Conservation (phyloP, 345 rosid genomes). For the Linum trigynum region DNA sequence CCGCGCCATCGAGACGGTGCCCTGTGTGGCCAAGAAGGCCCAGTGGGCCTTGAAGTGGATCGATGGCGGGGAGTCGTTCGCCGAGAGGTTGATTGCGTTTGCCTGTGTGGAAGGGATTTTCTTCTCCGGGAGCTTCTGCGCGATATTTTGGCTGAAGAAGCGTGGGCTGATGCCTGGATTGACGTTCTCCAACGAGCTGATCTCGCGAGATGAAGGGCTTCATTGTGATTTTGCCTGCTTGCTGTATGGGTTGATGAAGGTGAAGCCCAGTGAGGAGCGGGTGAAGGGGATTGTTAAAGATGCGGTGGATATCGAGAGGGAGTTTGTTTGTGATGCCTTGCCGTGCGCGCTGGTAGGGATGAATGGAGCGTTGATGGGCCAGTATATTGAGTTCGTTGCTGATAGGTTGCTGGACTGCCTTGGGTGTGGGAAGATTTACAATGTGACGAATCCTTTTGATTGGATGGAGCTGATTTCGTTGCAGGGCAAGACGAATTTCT, state of each 20-base stretch:
- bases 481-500: constrained; percentile 85
- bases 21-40: constrained; percentile 67
- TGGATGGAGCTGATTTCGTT: constrained; percentile 89
- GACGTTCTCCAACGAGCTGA: constrained; percentile 87
- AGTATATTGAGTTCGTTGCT: constrained; percentile 83
- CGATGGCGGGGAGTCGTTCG: constrained; percentile 65
- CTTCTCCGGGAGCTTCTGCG: constrained; percentile 87
- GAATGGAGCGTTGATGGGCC: constrained; percentile 67
- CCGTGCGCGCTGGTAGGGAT: constrained; percentile 88
- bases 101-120: constrained; percentile 97
- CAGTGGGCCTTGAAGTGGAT: constrained; percentile 80
- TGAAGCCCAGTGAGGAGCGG: constrained; percentile 55
- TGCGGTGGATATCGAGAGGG: constrained; percentile 82
- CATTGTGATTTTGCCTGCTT: constrained; percentile 94
- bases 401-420: constrained; percentile 64
- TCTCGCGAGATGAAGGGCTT: constrained; percentile 89
- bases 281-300: constrained; percentile 63
- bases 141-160: constrained; percentile 88
- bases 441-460: constrained; percentile 61
- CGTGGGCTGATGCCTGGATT: constrained; percentile 87
- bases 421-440: constrained; percentile 58
- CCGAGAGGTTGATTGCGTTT: constrained; percentile 67
- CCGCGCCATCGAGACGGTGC: constrained; percentile 65
- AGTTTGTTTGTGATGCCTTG: constrained; percentile 87
- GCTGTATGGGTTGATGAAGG: constrained; percentile 41